Evolutionary conservation across 179 eudicot species (phyloP).

Genomic region (Patellifolia procumbens): DNA sequence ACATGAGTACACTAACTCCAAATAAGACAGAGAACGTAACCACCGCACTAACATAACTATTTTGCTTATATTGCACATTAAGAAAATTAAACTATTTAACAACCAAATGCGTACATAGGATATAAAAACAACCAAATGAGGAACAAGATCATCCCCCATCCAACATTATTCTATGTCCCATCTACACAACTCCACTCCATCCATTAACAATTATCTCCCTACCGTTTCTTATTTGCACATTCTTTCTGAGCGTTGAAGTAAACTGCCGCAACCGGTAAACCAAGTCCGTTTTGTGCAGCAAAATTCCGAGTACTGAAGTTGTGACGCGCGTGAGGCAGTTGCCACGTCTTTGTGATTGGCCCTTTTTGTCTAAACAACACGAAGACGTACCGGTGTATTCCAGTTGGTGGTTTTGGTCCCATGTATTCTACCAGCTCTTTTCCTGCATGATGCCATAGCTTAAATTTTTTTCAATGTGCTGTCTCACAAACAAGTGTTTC

Average conservation of each 20-base stretch:
- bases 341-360: background rate
- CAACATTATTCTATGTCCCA: too few species aligned
- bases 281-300: constrained; percentile 28
- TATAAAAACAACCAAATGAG: too few species aligned
- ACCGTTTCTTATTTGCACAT: constrained; percentile 21
- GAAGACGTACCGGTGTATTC: constrained; percentile 42
- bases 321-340: constrained; percentile 24
- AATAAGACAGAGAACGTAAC: too few species aligned
- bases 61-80: too few species aligned
- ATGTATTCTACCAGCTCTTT: constrained; percentile 39
- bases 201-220: too few species aligned
- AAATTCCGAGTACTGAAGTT: constrained; percentile 38
- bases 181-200: too few species aligned
- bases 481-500: too few species aligned
- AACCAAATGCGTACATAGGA: too few species aligned
- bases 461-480: background rate
- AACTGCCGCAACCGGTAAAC: constrained; percentile 37
- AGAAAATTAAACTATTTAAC: too few species aligned
- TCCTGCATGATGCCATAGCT: constrained; percentile 27
- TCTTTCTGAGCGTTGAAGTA: constrained; percentile 46
- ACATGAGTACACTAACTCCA: too few species aligned
- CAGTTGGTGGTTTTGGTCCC: constrained; percentile 41
- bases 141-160: too few species aligned
- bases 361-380: constrained; percentile 33
- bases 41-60: too few species aligned